phyloP scores from a whole-genome alignment of 1,284 basidiomycete genomes.

The Puccinia triticina region DNA sequence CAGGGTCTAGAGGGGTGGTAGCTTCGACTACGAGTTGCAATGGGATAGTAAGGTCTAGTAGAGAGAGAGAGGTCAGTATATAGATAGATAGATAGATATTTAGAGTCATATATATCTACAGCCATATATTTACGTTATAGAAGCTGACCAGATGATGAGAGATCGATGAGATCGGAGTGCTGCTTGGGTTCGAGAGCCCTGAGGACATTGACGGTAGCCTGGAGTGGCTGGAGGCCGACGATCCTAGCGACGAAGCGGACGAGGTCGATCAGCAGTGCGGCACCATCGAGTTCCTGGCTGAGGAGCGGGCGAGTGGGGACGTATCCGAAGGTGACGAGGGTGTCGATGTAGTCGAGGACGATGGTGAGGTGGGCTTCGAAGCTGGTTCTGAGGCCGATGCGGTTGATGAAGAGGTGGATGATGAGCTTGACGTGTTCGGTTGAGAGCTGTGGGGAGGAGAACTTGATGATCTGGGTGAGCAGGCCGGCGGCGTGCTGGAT shows the following conservation, averaged over 20 bases:
- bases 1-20: background rate
- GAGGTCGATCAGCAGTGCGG: slow-evolving; percentile 28
- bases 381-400: background rate
- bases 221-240: slow-evolving; percentile 24
- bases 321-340: slow-evolving; percentile 41
- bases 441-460: slow-evolving; percentile 46
- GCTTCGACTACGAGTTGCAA: slow-evolving; percentile 5
- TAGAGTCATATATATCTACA: too few species aligned
- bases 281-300: background rate
- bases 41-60: slow-evolving; percentile 3
- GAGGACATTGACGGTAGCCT: slow-evolving; percentile 16
- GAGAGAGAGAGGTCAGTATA: background rate
- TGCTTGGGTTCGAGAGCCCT: slow-evolving; percentile 4
- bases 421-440: slow-evolving; percentile 36
- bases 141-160: slow-evolving; percentile 18
- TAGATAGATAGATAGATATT: too few species aligned
- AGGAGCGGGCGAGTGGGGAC: slow-evolving; percentile 17
- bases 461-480: slow-evolving; percentile 46
- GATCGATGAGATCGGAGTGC: slow-evolving; percentile 32
- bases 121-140: too few species aligned
- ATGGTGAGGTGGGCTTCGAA: slow-evolving; percentile 31
- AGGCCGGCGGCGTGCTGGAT: slow-evolving; percentile 4
- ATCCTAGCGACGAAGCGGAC: slow-evolving; percentile 39
- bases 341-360: slow-evolving; percentile 38
- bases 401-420: slow-evolving; percentile 43